Conservation (phyloP, 192 early-diverging fungal species). For the Spizellomyces sp. region DNA sequence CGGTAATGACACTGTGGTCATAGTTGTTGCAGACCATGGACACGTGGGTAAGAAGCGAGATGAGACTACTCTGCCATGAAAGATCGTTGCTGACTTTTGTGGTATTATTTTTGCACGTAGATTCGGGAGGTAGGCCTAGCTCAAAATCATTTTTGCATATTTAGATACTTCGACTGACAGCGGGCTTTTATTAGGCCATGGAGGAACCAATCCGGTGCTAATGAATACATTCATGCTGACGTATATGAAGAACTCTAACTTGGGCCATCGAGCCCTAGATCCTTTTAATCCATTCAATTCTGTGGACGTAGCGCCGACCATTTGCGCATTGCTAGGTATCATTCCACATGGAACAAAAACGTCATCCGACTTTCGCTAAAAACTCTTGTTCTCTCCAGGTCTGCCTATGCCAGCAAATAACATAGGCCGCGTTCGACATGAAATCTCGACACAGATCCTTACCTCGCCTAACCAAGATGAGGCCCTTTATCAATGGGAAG, state of each 20-base stretch:
- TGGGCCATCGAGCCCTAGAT: not conserved
- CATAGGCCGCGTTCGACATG: not conserved
- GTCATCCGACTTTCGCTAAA: not conserved
- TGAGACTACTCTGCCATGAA: not conserved
- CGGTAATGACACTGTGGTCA: constrained; percentile 2
- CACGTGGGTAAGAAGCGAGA: not conserved
- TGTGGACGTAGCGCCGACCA: constrained; percentile 10
- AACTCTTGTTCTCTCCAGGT: not conserved
- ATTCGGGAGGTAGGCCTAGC: not conserved
- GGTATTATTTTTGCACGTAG: not conserved
- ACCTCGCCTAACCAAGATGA: not conserved
- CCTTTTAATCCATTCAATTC: not conserved
- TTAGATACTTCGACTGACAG: no score
- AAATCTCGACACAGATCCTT: not conserved
- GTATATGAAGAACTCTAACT: not conserved
- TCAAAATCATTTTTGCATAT: no score
- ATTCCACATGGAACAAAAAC: not conserved
- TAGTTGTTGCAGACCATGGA: constrained; percentile 4
- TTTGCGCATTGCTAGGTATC: constrained; percentile 2
- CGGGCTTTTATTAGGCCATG: not conserved
- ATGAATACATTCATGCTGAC: constrained; percentile 1
- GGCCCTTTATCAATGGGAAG: not conserved
- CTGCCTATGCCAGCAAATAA: constrained; percentile 6
- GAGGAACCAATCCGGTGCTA: constrained; percentile 1
- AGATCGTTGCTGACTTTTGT: not conserved